Evolutionary conservation across 805 yeast species (phyloP).

Genomic region (Pichia occidentalis): DNA sequence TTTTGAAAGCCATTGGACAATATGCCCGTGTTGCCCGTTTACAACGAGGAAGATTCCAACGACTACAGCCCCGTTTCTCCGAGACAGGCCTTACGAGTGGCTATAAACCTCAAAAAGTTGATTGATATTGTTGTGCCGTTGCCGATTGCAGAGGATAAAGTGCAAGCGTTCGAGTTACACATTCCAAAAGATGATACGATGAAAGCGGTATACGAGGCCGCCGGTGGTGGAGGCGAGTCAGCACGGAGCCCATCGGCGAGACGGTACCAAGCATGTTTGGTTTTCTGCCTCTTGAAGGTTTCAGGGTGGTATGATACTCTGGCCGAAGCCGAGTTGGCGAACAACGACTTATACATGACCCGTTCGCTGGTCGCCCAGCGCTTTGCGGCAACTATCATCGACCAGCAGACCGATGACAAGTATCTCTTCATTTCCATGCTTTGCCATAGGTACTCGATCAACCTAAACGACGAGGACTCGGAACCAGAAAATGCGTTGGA

Average conservation of each 20-base stretch:
- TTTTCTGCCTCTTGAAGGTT: conserved; percentile 70
- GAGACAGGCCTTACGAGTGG: conserved; percentile 61
- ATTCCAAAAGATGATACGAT: conserved; percentile 54
- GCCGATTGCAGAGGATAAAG: conserved; percentile 40
- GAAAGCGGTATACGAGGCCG: conserved; percentile 60
- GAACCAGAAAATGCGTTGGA: conserved; percentile 73
- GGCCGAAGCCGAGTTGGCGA: conserved; percentile 54
- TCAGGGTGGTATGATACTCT: conserved; percentile 69
- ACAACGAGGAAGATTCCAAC: conserved; percentile 28
- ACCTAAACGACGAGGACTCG: conserved; percentile 53
- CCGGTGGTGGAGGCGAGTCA: conserved; percentile 71
- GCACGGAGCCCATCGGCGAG: conserved; percentile 45
- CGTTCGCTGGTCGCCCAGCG: conserved; percentile 68
- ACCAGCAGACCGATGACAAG: conserved; percentile 49
- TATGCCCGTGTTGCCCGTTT: conserved; percentile 20
- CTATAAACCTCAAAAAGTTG: conserved; percentile 63
- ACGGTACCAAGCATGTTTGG: conserved; percentile 60
- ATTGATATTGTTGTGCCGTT: conserved; percentile 70
- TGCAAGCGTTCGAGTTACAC: conserved; percentile 51
- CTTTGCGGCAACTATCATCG: conserved; percentile 65
- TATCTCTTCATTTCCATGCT: conserved; percentile 68
- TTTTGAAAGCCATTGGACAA: neutral
- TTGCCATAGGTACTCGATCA: conserved; percentile 66
- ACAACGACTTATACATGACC: conserved; percentile 53
- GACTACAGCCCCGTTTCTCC: conserved; percentile 46